Conservation (phyloP, 2,329 filamentous ascomycete species). For the Pseudocercospora fijiensis region DNA sequence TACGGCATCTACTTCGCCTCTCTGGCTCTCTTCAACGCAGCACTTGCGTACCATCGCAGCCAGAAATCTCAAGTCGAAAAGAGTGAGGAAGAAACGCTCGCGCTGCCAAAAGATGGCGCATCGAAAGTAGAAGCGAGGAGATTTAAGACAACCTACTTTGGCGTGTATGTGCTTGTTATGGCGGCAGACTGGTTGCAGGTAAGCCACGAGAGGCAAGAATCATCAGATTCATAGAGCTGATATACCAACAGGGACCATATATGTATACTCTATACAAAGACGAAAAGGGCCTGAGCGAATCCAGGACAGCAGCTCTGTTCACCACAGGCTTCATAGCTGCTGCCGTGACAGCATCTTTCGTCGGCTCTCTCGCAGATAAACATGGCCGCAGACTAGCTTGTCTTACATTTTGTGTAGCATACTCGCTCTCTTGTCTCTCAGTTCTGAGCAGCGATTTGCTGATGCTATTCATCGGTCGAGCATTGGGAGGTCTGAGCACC, state of each 20-base stretch:
- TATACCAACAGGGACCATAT: constrained; percentile 45
- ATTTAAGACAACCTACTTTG: constrained; percentile 46
- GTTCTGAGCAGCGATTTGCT: constrained; percentile 50
- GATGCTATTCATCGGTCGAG: constrained; percentile 54
- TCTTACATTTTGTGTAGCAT: constrained; percentile 55
- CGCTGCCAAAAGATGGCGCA: constrained; percentile 19
- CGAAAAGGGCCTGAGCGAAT: constrained; percentile 49
- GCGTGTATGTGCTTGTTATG: constrained; percentile 47
- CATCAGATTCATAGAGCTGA: too few relatives aligned
- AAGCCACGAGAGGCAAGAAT: not conserved
- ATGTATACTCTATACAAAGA: constrained; percentile 56
- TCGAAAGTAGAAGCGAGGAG: constrained; percentile 36
- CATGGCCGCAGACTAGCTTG: constrained; percentile 55
- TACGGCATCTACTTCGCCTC: constrained; percentile 29
- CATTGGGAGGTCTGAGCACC: constrained; percentile 56
- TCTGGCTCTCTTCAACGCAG: constrained; percentile 26
- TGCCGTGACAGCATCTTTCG: constrained; percentile 50
- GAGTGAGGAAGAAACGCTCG: constrained; percentile 18
- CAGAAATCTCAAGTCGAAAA: constrained; percentile 11
- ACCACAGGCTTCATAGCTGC: constrained; percentile 52
- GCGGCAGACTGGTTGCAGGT: constrained; percentile 51
- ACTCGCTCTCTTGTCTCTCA: constrained; percentile 55
- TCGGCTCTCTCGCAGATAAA: constrained; percentile 52
- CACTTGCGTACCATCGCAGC: constrained; percentile 22
- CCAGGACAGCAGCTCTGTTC: constrained; percentile 48